Base-by-base conservation (phyloP, 23 red algal genomes). In the Cyanidium caldarium region DNA sequence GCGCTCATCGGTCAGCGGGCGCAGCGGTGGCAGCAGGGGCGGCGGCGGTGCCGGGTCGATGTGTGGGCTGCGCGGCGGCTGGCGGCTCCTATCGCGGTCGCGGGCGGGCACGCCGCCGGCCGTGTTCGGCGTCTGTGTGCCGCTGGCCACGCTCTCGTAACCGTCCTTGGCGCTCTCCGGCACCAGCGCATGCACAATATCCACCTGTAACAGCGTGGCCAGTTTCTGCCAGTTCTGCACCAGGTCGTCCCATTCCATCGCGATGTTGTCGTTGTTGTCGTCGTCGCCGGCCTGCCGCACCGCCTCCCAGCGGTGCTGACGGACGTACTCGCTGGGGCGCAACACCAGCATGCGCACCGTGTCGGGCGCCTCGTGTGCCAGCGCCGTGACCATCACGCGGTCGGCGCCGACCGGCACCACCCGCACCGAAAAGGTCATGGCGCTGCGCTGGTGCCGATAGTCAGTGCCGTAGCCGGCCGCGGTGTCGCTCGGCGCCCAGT, bases 91-190 rank as follows among this genome's bases (percentile, higher is more conserved):
- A n/a, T n/a, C n/a, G n/a, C n/a, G n/a, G n/a, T n/a, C n/a, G n/a
- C n/a, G n/a, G n/a, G n/a, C n/a, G 40, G 40, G 40, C 12, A 10
- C 40, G 40, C 40, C 40, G 10, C 40, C 40, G 17, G 12, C 17
- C 12, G 12, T 10, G 40, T 10, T 10, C 40, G 10, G 12, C 12
- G 12, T 44, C 17, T 17, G 40, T 10, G 40, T 44, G 40, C 40
- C 40, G 40, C 12, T 17, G 37, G n/a, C 38, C 40, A 19, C 25
- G 12, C 21, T 13, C 69, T 94, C 87, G 57, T 85, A 94, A 23
- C 87, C 87, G 19, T 80, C 75, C 39, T 94, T 94, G 33, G 87
- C 80, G 10, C 68, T 68, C 40, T 94, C 87, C 1, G 87, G 87
- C 25, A 94, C 72, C 14, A 94, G 71, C 14, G 20, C 37, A 72